Evolutionary conservation across 2,329 filamentous ascomycete species (phyloP), one percentile per base, ranked within the genome.

Genomic region (Colletotrichum limetticola): DNA sequence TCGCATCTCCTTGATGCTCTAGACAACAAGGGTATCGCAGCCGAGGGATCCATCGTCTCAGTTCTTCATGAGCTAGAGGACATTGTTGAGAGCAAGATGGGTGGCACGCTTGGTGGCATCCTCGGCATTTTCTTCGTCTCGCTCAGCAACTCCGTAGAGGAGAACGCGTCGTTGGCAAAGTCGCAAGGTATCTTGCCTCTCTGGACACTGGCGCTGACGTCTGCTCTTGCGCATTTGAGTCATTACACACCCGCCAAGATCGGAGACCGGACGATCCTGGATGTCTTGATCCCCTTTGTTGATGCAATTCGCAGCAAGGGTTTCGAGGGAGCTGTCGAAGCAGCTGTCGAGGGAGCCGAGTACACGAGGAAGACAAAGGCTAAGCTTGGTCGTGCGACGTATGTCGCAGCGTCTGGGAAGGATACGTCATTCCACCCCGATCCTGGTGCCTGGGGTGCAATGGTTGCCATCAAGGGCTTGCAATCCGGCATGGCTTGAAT

Each of bases 381-480:
- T 8, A 90, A 85, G 76, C 83, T 94, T 32, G 92, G 92, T 1
- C 84, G 92, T 64, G 92, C 92, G 12, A 92, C 92, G 0, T 94
- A 94, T 76, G 89, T 94, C 5, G 86, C 85, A 1, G 87, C 87
- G 56, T 84, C 88, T 71, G 85, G 84, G 66, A 82, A 81, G 65
- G 86, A 86, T 57, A 74, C 88, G 67, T 90, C 92, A 5, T 52
- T 59, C 24, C 67, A 57, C 22, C 91, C 92, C 4, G 92, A 94
- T 79, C 92, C 92, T 0, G 92, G 92, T 35, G 92, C 92, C 5
- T 91, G 91, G 85, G 92, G 91, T n/a, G 86, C 92, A 28, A 91
- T 91, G 86, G 86, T 89, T 19, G 87, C 83, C 2, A 84, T 88
- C 56, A 80, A 82, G 74, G 86, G 84, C 1, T 71, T 87, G 62